Evolutionary conservation across 257 asterid genomes (phyloP).

Genomic region (Rubia yunnanensis): DNA sequence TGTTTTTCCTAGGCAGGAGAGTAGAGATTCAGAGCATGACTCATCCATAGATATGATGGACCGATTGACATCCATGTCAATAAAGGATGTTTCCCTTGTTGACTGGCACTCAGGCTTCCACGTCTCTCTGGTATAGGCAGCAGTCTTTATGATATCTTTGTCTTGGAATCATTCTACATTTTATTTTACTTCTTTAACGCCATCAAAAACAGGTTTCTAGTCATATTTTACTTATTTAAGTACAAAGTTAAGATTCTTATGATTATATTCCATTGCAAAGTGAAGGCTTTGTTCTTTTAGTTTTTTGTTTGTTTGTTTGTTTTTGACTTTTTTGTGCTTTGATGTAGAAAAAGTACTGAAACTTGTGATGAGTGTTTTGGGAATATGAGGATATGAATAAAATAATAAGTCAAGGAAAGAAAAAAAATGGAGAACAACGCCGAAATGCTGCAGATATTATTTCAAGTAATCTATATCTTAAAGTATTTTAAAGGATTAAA

Average conservation of each 20-base stretch:
- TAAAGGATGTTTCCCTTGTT: constrained; percentile 49
- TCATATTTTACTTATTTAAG: background rate
- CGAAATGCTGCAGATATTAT: background rate
- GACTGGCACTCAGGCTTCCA: constrained; percentile 98
- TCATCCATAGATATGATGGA: constrained; percentile 42
- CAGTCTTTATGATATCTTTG: constrained; percentile 15
- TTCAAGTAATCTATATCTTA: background rate
- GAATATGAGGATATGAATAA: too few species aligned
- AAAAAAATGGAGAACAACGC: background rate
- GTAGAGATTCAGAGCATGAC: constrained; percentile 56
- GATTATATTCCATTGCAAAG: background rate
- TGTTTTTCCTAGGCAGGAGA: constrained; percentile 61
- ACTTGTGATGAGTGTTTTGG: background rate
- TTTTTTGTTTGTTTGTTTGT: background rate
- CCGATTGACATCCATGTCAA: constrained; percentile 62
- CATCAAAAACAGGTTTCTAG: background rate
- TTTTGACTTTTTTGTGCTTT: background rate
- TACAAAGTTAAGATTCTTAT: background rate
- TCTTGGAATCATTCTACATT: constrained; percentile 2
- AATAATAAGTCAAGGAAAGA: background rate
- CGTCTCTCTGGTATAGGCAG: constrained; percentile 55
- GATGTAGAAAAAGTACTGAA: background rate
- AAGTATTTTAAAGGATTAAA: background rate
- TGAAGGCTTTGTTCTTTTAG: background rate
- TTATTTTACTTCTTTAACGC: background rate